These are phyloP conservation scores for Capronia coronata DNA, from an alignment of 2,329 filamentous ascomycete genomes.

Conservation along the genomic window DNA sequence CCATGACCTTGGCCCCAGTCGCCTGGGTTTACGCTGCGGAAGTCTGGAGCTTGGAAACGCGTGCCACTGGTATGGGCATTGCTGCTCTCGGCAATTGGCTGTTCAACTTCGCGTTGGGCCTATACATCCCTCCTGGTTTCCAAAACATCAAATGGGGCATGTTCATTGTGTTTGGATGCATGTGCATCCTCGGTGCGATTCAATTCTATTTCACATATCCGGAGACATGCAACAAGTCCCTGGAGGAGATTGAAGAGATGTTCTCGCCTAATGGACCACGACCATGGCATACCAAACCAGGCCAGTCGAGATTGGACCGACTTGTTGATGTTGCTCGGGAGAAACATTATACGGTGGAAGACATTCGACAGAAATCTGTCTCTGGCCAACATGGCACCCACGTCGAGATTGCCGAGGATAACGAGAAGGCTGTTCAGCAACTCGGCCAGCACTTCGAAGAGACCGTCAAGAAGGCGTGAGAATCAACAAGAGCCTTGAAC, in stretches of 20 bases:
- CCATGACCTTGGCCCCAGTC: constrained; percentile 57
- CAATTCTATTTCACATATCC: constrained; percentile 42
- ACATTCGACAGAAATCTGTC: constrained; percentile 7
- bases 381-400: constrained; percentile 5
- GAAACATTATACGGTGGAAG: constrained; percentile 22
- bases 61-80: constrained; percentile 52
- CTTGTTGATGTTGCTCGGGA: constrained; percentile 30
- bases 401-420: constrained; percentile 8
- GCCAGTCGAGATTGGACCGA: constrained; percentile 31
- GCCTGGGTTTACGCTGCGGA: constrained; percentile 62
- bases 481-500: neutral
- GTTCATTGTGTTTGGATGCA: constrained; percentile 46
- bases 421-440: neutral
- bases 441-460: neutral
- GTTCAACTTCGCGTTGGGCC: constrained; percentile 56
- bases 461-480: constrained; percentile 1
- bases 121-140: constrained; percentile 55
- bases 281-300: constrained; percentile 34
- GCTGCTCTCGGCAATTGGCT: constrained; percentile 51
- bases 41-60: constrained; percentile 56
- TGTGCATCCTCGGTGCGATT: constrained; percentile 43
- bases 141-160: constrained; percentile 52
- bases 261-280: constrained; percentile 30
- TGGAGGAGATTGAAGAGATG: constrained; percentile 38
- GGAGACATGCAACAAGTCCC: constrained; percentile 35